Evolutionary conservation across 768 basidiomycete species (phyloP).

Genomic region (Xerocomus spinulosus): DNA sequence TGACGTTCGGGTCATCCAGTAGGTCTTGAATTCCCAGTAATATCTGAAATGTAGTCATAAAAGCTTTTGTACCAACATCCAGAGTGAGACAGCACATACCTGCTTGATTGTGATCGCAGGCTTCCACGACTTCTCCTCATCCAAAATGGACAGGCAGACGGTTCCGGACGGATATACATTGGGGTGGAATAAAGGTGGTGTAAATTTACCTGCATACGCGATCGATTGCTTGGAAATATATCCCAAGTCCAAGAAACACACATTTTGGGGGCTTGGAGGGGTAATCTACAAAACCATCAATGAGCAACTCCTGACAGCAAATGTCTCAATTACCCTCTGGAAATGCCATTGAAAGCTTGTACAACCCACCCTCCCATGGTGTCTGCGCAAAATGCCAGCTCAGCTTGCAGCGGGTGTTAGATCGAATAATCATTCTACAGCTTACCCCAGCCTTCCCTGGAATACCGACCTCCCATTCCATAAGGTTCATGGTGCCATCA

Average conservation of each 20-base stretch:
- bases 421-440: conserved; percentile 15
- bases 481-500: conserved; percentile 93
- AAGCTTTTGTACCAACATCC: neutral
- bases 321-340: conserved; percentile 70
- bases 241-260: conserved; percentile 34
- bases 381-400: conserved; percentile 52
- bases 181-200: conserved; percentile 93
- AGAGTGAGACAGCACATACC: conserved; percentile 40
- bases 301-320: neutral
- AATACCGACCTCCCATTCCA: conserved; percentile 99
- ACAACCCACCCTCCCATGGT: conserved; percentile 95
- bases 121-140: conserved; percentile 99
- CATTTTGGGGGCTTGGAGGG: conserved; percentile 95
- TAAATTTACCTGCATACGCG: conserved; percentile 78
- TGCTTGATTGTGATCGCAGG: conserved; percentile 99
- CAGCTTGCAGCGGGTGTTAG: conserved; percentile 9
- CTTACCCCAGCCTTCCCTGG: conserved; percentile 87
- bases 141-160: conserved; percentile 94
- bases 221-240: conserved; percentile 3
- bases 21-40: conserved; percentile 94
- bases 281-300: conserved; percentile 56
- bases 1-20: conserved; percentile 91
- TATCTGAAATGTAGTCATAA: conserved; percentile 51
- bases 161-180: conserved; percentile 99
- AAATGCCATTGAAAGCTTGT: conserved; percentile 90